Conservation (phyloP, 2,329 filamentous ascomycete genomes). For the Lasiodiplodia sp. region DNA sequence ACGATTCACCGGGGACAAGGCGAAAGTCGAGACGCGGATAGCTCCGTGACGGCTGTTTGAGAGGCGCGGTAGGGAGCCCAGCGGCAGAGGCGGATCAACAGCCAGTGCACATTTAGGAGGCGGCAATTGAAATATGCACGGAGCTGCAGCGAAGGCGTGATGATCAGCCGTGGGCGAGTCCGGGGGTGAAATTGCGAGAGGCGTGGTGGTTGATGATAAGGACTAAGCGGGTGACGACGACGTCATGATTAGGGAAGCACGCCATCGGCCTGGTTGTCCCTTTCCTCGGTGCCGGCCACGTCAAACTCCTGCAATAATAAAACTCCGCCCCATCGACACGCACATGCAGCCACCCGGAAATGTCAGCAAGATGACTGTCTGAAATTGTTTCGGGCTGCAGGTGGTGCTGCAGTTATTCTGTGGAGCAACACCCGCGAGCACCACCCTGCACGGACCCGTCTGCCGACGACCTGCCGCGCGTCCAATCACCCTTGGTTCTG, state of each 20-base stretch:
- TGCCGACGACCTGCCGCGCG: constrained; percentile 20
- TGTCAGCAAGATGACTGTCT: neutral
- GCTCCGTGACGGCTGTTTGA: neutral
- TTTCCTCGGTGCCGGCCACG: neutral
- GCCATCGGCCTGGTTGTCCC: neutral
- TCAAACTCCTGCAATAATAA: neutral
- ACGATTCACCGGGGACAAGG: neutral
- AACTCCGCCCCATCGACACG: neutral
- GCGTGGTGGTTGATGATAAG: neutral
- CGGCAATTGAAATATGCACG: neutral
- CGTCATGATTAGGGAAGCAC: constrained; percentile 14
- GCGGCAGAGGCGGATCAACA: neutral
- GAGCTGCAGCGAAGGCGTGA: neutral
- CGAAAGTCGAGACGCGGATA: neutral
- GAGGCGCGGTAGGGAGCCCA: neutral
- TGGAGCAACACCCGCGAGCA: neutral
- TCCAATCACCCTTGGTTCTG: neutral
- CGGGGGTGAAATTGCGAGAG: constrained; percentile 8
- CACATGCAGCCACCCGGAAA: neutral
- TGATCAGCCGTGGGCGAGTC: neutral
- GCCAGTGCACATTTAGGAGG: neutral
- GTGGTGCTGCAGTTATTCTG: neutral
- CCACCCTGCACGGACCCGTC: constrained; percentile 4
- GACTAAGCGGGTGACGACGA: neutral
- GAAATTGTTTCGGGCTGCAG: neutral